Evolutionary conservation across 345 rosid genomes (phyloP).

Genomic region (Citrus trifoliata): DNA sequence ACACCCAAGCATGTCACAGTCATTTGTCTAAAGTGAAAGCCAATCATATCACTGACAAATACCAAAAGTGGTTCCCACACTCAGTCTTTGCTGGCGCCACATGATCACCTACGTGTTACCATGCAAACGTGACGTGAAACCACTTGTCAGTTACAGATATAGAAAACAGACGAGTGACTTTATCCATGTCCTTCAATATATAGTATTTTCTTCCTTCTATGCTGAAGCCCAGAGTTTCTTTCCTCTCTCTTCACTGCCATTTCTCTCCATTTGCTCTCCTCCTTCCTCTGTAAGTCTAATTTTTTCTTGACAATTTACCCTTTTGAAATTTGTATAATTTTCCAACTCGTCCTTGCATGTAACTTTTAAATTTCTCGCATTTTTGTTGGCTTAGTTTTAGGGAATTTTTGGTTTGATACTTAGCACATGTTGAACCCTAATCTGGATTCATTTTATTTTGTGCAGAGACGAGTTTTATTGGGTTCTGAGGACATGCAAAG

Average conservation of each 20-base stretch:
- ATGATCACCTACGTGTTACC: neutral
- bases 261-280: constrained; percentile 14
- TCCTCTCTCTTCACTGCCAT: neutral
- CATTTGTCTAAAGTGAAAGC: neutral
- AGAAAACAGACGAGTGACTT: neutral
- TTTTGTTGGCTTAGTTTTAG: neutral
- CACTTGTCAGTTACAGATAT: constrained; percentile 8
- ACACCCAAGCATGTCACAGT: neutral
- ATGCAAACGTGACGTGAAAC: neutral
- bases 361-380: constrained; percentile 8
- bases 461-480: constrained; percentile 17
- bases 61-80: neutral
- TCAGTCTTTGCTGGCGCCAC: neutral
- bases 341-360: constrained; percentile 12
- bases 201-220: constrained; percentile 10
- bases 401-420: neutral
- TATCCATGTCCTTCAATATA: constrained; percentile 11
- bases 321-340: neutral
- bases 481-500: constrained; percentile 30
- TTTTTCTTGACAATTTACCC: constrained; percentile 12
- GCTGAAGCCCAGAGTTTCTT: constrained; percentile 3
- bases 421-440: constrained; percentile 17
- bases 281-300: neutral
- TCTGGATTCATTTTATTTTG: constrained; percentile 10
- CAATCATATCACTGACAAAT: constrained; percentile 9